Conservation (phyloP, 805 yeast genomes). For the Dipodascopsis uninucleata region DNA sequence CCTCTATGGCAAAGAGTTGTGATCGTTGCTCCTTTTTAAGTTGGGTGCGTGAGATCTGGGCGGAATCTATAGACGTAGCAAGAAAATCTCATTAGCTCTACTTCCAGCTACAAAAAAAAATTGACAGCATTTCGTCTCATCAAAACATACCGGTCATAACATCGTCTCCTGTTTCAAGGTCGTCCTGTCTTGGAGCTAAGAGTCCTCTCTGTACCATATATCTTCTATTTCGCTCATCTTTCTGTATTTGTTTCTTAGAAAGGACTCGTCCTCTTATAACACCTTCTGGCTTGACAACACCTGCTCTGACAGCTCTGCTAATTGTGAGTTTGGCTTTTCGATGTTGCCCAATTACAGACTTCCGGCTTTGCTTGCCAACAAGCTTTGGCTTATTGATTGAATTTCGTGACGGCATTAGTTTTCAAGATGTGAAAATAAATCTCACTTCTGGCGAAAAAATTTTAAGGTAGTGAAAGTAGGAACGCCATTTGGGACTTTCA, state of each 20-base stretch:
- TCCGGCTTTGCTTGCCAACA: slow-evolving; percentile 53
- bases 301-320: slow-evolving; percentile 25
- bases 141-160: slow-evolving; percentile 49
- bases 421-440: too few species aligned
- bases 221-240: slow-evolving; percentile 73
- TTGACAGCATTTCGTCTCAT: not conserved
- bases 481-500: too few species aligned
- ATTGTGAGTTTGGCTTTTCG: slow-evolving; percentile 18
- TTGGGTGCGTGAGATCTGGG: slow-evolving; percentile 26
- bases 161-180: slow-evolving; percentile 40
- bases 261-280: slow-evolving; percentile 39
- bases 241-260: slow-evolving; percentile 73
- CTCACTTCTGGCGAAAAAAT: too few species aligned
- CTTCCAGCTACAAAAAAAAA: too few species aligned
- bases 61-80: slow-evolving; percentile 28
- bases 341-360: slow-evolving; percentile 27
- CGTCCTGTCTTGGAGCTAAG: slow-evolving; percentile 4
- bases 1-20: slow-evolving; percentile 27
- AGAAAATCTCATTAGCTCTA: too few species aligned
- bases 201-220: slow-evolving; percentile 54
- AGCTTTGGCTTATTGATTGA: slow-evolving; percentile 71
- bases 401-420: slow-evolving; percentile 75
- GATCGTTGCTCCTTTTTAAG: slow-evolving; percentile 39
- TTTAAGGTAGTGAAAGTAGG: too few species aligned
- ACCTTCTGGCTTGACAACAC: slow-evolving; percentile 3